These are phyloP conservation scores for Penicilliopsis zonata DNA, from an alignment of 495 filamentous ascomycete species.

Conservation along the genomic window DNA sequence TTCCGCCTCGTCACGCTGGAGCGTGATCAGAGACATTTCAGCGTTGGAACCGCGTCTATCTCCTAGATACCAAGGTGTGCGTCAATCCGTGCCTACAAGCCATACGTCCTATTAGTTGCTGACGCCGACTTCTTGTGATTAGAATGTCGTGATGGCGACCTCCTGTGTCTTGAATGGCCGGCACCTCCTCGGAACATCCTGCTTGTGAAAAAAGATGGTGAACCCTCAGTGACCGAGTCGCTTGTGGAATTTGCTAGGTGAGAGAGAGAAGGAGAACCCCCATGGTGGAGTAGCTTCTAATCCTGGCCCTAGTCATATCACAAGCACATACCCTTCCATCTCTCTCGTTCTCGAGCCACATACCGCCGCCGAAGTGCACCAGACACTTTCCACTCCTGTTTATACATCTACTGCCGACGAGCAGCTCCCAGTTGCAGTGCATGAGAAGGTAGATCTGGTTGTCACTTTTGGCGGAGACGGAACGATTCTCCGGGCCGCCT, in stretches of 20 bases:
- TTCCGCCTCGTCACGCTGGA: slow-evolving; percentile 22
- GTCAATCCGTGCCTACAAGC: slow-evolving; percentile 1
- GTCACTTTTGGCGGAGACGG: slow-evolving; percentile 91
- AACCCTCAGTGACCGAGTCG: slow-evolving; percentile 55
- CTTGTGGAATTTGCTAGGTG: slow-evolving; percentile 69
- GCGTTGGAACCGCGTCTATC: slow-evolving; percentile 27
- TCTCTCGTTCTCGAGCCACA: slow-evolving; percentile 73
- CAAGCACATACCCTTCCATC: slow-evolving; percentile 64
- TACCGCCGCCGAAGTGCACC: slow-evolving; percentile 61
- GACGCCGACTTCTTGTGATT: neutral
- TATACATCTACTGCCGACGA: slow-evolving; percentile 37
- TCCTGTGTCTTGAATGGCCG: slow-evolving; percentile 83
- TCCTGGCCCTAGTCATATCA: slow-evolving; percentile 49
- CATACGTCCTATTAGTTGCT: slow-evolving; percentile 2
- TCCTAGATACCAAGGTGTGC: slow-evolving; percentile 42
- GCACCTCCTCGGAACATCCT: slow-evolving; percentile 81
- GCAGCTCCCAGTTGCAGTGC: slow-evolving; percentile 23
- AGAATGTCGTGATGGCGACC: slow-evolving; percentile 45
- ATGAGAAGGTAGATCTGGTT: slow-evolving; percentile 72
- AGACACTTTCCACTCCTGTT: slow-evolving; percentile 64
- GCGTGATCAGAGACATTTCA: slow-evolving; percentile 31
- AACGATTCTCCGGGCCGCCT: slow-evolving; percentile 84
- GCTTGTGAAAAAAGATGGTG: slow-evolving; percentile 74
- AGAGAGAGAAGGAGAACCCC: slow-evolving; percentile 1
- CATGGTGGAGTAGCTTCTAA: neutral